These are phyloP conservation scores for Microcos paniculata DNA, from an alignment of 345 rosid genomes.

Conservation along the genomic window DNA sequence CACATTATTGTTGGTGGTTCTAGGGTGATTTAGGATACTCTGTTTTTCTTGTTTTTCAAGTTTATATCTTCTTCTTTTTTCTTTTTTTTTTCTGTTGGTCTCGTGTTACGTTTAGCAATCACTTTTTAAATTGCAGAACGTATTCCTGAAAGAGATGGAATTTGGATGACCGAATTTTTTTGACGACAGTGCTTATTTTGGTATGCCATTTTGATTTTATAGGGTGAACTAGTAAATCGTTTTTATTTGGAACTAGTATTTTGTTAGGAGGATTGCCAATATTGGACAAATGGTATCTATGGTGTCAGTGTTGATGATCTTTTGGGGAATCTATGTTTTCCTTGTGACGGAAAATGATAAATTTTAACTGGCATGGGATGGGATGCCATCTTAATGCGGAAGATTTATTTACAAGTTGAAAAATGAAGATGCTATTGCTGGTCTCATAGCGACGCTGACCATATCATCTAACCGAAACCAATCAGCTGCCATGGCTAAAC, in stretches of 20 bases:
- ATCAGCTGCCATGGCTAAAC: too few species aligned
- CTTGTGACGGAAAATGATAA: too few species aligned
- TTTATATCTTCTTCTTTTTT: not conserved
- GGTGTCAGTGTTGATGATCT: too few species aligned
- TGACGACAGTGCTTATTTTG: not conserved
- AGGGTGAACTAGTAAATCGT: not conserved
- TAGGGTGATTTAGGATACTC: constrained; percentile 44
- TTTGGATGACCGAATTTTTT: not conserved
- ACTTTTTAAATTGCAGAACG: not conserved
- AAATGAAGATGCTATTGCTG: too few species aligned
- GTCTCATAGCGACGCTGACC: too few species aligned
- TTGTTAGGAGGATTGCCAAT: not conserved
- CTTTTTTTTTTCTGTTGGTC: not conserved
- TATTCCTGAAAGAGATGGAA: constrained; percentile 17
- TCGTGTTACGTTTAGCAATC: not conserved
- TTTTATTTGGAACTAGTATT: not conserved
- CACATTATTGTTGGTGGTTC: constrained; percentile 31
- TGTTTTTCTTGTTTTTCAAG: constrained; percentile 9
- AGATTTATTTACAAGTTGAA: too few species aligned
- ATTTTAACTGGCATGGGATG: too few species aligned
- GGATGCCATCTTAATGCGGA: too few species aligned
- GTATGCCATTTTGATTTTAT: not conserved
- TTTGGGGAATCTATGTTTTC: not conserved
- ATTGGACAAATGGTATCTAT: too few species aligned
- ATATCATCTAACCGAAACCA: too few species aligned